phyloP scores from a whole-genome alignment of 257 asterid genomes.

The Solanum megistacrolobum region DNA sequence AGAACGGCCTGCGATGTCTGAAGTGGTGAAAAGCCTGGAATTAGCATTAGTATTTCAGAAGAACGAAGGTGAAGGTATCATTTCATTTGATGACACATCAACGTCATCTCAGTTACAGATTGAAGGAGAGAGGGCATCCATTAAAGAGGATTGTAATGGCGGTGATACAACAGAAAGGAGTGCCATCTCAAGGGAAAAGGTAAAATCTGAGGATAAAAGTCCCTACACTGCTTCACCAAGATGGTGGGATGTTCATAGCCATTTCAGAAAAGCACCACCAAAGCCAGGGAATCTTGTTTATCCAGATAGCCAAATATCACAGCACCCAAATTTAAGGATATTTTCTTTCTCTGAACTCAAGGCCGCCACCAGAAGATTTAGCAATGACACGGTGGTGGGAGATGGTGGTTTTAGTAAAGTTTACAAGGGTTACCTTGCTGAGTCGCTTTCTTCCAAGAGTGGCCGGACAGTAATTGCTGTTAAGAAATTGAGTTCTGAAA shows the following conservation, averaged over 20 bases:
- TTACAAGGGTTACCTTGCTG: background rate
- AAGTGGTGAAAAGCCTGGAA: constrained; percentile 46
- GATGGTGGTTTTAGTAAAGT: background rate
- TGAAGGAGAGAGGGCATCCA: constrained; percentile 18
- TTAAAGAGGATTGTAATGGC: constrained; percentile 16
- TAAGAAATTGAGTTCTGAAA: background rate
- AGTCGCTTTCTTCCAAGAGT: background rate
- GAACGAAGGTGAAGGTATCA: constrained; percentile 30
- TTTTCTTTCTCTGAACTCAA: background rate
- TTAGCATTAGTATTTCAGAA: constrained; percentile 45
- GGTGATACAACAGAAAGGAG: constrained; percentile 14
- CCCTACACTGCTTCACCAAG: constrained; percentile 10
- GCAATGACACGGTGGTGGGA: background rate
- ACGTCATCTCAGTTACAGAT: constrained; percentile 7
- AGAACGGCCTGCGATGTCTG: constrained; percentile 57
- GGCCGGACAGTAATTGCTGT: background rate
- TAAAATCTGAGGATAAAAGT: constrained; percentile 17
- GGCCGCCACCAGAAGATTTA: background rate
- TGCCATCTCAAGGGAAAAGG: constrained; percentile 14
- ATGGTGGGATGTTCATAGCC: constrained; percentile 45
- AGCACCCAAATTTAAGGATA: background rate
- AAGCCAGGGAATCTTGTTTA: constrained; percentile 7
- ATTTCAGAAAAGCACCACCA: constrained; percentile 34
- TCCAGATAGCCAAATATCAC: background rate
- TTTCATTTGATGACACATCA: constrained; percentile 30